phyloP scores from a whole-genome alignment of 305 asterid species.

The Fraxinus baroniana region DNA sequence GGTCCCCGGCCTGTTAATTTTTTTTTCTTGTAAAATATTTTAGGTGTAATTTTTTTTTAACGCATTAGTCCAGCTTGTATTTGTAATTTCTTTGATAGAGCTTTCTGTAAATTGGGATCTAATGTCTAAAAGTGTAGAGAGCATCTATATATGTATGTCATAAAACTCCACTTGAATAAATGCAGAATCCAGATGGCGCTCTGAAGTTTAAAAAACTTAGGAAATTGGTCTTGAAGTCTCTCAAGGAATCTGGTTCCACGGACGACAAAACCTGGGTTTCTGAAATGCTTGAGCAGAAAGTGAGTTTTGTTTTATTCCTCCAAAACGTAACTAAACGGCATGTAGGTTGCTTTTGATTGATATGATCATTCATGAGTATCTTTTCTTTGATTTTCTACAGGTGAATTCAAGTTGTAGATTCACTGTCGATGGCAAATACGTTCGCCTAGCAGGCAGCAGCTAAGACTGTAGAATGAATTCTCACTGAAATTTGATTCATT shows the following conservation, averaged over 20 bases:
- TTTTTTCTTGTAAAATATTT: no score
- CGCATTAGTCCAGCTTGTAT: no score
- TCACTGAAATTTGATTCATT: neutral
- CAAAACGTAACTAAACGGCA: neutral
- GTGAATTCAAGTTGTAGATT: constrained; percentile 68
- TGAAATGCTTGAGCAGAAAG: constrained; percentile 63
- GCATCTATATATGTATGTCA: neutral
- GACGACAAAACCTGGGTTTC: constrained; percentile 44
- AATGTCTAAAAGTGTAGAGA: neutral
- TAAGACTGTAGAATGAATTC: constrained; percentile 24
- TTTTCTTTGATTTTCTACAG: constrained; percentile 39
- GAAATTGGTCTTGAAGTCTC: constrained; percentile 51
- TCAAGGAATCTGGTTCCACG: constrained; percentile 51
- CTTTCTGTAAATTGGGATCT: neutral
- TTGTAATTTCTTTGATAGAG: neutral
- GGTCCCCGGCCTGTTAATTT: no score
- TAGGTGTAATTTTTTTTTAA: no score
- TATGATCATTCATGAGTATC: neutral
- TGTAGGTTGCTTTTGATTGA: neutral
- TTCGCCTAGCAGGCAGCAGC: constrained; percentile 50
- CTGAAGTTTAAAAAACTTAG: constrained; percentile 65
- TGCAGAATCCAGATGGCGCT: constrained; percentile 64
- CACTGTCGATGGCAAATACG: constrained; percentile 60
- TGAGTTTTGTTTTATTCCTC: constrained; percentile 18
- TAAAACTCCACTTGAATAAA: constrained; percentile 23